phyloP scores from a whole-genome alignment of 257 asterid genomes.

The Nicotiana obtusifolia region DNA sequence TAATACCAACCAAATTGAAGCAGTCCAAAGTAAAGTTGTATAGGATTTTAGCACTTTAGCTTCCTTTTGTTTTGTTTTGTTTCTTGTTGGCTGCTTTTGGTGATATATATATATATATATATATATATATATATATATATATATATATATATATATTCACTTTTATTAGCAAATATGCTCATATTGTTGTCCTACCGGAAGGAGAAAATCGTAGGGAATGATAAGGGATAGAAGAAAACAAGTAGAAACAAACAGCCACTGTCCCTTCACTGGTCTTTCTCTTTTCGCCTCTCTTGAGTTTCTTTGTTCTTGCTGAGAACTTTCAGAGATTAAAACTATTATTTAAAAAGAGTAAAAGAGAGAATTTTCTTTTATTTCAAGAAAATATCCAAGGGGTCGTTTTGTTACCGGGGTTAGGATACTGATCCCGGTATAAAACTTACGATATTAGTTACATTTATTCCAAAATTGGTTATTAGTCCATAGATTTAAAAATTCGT shows the following conservation, averaged over 20 bases:
- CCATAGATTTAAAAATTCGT: no score
- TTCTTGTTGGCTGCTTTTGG: constrained; percentile 9
- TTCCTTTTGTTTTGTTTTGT: constrained; percentile 5
- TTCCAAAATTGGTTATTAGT: no score
- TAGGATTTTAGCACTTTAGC: constrained; percentile 13
- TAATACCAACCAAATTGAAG: not conserved
- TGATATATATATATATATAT: no score
- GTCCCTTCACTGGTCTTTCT: not conserved
- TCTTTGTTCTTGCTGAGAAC: not conserved
- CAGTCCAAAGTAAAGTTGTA: constrained; percentile 11
- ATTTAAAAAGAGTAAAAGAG: not conserved
- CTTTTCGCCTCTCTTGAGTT: constrained; percentile 1
- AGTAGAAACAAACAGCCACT: not conserved
- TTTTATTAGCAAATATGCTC: not conserved
- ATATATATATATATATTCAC: not conserved
- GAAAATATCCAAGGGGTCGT: not conserved
- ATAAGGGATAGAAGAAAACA: not conserved
- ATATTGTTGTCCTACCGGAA: no score
- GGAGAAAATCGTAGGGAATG: not conserved
- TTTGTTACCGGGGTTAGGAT: no score
- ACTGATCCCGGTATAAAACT: no score
- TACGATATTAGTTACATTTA: no score
- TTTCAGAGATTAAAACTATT: not conserved
- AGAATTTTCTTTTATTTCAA: not conserved
- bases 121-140: no score